A percentile compares a stretch with the other conserved stretches of the same genome.
These are phyloP conservation scores for Mycena citricolor DNA, from an alignment of 1,284 basidiomycete species.

Conservation along the genomic window DNA sequence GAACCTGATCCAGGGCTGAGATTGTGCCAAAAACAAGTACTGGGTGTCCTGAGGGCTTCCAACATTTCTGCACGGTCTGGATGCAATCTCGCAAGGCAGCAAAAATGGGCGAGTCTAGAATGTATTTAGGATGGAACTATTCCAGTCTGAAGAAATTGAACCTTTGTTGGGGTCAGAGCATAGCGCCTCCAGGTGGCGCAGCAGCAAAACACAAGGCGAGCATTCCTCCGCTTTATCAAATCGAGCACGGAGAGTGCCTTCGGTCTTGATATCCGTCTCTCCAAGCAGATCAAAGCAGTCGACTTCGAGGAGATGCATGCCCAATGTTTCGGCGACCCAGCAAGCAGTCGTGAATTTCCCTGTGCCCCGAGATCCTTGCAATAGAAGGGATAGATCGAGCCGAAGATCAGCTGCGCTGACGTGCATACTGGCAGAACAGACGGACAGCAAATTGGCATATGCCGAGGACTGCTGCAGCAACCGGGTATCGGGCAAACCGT, in stretches of 20 bases:
- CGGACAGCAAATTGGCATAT: slow-evolving; percentile 46
- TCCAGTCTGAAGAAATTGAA: slow-evolving; percentile 27
- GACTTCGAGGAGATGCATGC: slow-evolving; percentile 83
- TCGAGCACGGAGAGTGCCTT: slow-evolving; percentile 72
- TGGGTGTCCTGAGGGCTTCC: slow-evolving; percentile 63
- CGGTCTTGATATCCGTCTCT: slow-evolving; percentile 80
- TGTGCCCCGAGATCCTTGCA: slow-evolving; percentile 73
- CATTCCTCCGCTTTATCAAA: slow-evolving; percentile 82
- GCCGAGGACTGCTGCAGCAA: slow-evolving; percentile 35
- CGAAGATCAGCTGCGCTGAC: slow-evolving; percentile 57
- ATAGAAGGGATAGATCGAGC: slow-evolving; percentile 63
- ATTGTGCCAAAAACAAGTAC: slow-evolving; percentile 78
- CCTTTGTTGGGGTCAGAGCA: slow-evolving; percentile 65
- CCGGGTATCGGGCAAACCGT: slow-evolving; percentile 24
- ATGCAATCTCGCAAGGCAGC: slow-evolving; percentile 71
- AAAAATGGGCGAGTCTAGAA: slow-evolving; percentile 60
- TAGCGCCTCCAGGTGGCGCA: slow-evolving; percentile 89
- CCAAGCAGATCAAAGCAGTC: slow-evolving; percentile 84
- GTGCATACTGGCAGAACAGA: slow-evolving; percentile 57
- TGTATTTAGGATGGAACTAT: slow-evolving; percentile 5
- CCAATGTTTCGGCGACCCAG: slow-evolving; percentile 63
- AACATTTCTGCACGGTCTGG: slow-evolving; percentile 49
- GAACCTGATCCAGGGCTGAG: slow-evolving; percentile 66
- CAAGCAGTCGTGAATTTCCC: slow-evolving; percentile 70
- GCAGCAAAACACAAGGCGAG: slow-evolving; percentile 83